phyloP scores from a whole-genome alignment of 1,284 basidiomycete genomes.

The Cutaneotrichosporon spelunceum region DNA sequence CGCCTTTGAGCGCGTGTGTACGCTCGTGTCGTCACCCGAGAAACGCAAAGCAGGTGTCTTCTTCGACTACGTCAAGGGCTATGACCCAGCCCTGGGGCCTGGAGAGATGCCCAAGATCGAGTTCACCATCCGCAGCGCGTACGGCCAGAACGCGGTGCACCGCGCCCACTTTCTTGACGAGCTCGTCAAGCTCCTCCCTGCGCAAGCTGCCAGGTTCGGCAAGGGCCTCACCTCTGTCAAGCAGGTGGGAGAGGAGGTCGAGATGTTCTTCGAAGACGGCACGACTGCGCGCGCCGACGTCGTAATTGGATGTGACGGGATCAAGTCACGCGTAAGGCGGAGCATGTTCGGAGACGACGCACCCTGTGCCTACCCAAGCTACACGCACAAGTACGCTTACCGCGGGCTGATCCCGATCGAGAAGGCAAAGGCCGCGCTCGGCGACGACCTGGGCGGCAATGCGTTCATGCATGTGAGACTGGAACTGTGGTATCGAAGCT shows the following conservation, averaged over 20 bases:
- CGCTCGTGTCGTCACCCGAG: constrained; percentile 16
- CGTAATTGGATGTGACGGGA: constrained; percentile 25
- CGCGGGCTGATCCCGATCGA: constrained; percentile 25
- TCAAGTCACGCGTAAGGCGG: constrained; percentile 18
- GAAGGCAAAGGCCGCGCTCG: constrained; percentile 18
- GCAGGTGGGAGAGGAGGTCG: neutral
- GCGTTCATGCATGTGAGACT: constrained; percentile 21
- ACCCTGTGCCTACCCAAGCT: constrained; percentile 14
- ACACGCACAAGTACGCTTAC: constrained; percentile 28
- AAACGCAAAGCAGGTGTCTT: constrained; percentile 14
- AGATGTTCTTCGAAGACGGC: constrained; percentile 23
- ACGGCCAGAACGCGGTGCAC: constrained; percentile 26
- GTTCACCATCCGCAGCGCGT: constrained; percentile 12
- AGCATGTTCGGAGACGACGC: constrained; percentile 20
- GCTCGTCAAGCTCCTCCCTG: constrained; percentile 20
- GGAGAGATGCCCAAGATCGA: constrained; percentile 10
- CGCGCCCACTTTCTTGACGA: constrained; percentile 29
- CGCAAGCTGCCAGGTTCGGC: constrained; percentile 14
- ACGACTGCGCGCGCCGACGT: constrained; percentile 15
- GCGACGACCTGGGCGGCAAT: constrained; percentile 22
- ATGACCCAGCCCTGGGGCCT: constrained; percentile 4
- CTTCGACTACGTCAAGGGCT: constrained; percentile 22
- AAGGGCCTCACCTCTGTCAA: constrained; percentile 17
- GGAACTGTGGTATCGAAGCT: neutral
- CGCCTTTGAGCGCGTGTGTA: constrained; percentile 23